Percentiles rank a stretch among this genome's conserved stretches.
phyloP scores from a whole-genome alignment of 805 yeast species.

The Candida nemodendra region DNA sequence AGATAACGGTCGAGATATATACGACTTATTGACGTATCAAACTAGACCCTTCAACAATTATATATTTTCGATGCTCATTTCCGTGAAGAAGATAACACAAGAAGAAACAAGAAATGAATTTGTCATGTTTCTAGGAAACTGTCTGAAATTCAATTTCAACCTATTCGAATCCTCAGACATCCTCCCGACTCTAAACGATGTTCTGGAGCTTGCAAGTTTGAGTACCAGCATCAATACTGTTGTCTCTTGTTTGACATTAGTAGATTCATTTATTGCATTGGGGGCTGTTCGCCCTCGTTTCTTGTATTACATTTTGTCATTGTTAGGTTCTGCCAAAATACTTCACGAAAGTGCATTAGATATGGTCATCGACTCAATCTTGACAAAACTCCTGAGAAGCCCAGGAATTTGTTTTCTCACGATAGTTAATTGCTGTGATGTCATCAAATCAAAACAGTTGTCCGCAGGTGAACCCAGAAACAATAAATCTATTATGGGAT shows the following conservation, averaged over 20 bases:
- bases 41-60: constrained; percentile 16
- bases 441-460: constrained; percentile 12
- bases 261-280: constrained; percentile 14
- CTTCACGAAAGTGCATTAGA: constrained; percentile 11
- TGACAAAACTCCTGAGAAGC: constrained; percentile 14
- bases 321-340: constrained; percentile 17
- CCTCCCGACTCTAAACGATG: constrained; percentile 5
- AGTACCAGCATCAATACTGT: constrained; percentile 15
- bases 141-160: constrained; percentile 23
- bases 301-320: constrained; percentile 10
- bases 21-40: constrained; percentile 20
- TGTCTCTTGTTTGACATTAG: constrained; percentile 13
- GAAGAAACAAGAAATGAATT: constrained; percentile 15
- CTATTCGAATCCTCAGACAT: constrained; percentile 18
- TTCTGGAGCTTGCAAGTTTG: constrained; percentile 12
- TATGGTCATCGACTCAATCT: constrained; percentile 7
- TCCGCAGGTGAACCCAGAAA: constrained; percentile 5
- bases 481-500: constrained; percentile 18
- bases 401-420: constrained; percentile 11
- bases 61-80: constrained; percentile 9
- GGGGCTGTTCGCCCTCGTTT: constrained; percentile 17
- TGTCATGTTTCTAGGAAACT: constrained; percentile 15
- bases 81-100: constrained; percentile 3
- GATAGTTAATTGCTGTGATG: constrained; percentile 19
- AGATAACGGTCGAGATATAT: constrained; percentile 35